Evolutionary conservation across 106 monocot genomes (phyloP).

Genomic region (Dioscorea zingiberensis): DNA sequence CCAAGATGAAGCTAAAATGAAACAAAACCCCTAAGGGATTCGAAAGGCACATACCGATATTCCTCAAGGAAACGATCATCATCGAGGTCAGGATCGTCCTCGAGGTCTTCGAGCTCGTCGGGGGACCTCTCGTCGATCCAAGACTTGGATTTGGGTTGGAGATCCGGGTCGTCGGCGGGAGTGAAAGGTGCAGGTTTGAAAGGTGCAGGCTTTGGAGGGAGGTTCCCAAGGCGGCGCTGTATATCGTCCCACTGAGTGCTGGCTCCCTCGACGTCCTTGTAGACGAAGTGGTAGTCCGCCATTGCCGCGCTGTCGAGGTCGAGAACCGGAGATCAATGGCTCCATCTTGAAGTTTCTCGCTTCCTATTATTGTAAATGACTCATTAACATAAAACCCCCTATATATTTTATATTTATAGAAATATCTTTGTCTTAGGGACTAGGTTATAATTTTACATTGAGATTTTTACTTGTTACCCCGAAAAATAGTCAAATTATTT

Average conservation of each 20-base stretch:
- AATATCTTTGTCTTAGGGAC: too few relatives aligned
- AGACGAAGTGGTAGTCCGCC: constrained; percentile 80
- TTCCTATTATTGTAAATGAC: not conserved
- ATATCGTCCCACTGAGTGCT: constrained; percentile 97
- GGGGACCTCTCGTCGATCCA: constrained; percentile 70
- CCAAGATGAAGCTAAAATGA: not conserved
- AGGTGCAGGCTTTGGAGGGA: constrained; percentile 75
- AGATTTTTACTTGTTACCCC: too few relatives aligned
- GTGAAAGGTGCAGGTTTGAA: constrained; percentile 76
- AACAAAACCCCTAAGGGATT: too few relatives aligned
- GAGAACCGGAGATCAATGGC: not conserved
- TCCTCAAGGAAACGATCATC: constrained; percentile 93
- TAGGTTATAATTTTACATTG: too few relatives aligned
- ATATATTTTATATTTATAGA: too few relatives aligned
- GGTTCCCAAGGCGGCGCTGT: constrained; percentile 80
- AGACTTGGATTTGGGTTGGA: constrained; percentile 50
- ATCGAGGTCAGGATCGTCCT: constrained; percentile 73
- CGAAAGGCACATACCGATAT: constrained; percentile 40
- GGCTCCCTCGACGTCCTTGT: constrained; percentile 94
- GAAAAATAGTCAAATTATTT: too few relatives aligned
- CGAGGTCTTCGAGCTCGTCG: constrained; percentile 84
- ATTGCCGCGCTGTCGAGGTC: constrained; percentile 5
- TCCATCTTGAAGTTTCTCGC: not conserved
- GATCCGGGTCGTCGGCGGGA: constrained; percentile 54
- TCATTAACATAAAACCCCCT: too few relatives aligned